A percentile compares a stretch with the other conserved stretches of the same genome.
Evolutionary conservation across 805 yeast genomes (phyloP).

Genomic region (Danielozyma ontarioensis): DNA sequence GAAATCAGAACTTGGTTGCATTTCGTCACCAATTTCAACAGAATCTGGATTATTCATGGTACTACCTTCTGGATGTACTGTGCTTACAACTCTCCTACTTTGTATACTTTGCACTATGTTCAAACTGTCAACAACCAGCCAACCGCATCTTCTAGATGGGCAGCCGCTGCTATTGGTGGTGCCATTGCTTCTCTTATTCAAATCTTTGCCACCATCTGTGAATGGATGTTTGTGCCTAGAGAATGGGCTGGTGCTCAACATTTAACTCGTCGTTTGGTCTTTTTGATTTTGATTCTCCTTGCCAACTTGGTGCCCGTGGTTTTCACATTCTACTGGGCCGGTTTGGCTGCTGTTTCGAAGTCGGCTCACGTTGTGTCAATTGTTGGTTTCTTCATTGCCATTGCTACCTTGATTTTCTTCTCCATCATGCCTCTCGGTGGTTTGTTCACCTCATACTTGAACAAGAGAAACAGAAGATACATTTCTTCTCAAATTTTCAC

Average conservation of each 20-base stretch:
- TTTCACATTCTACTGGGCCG: constrained; percentile 79
- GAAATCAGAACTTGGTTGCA: constrained; percentile 98
- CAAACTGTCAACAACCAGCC: constrained; percentile 85
- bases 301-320: constrained; percentile 82
- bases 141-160: constrained; percentile 87
- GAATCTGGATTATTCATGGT: constrained; percentile 95
- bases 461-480: constrained; percentile 78
- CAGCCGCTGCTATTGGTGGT: constrained; percentile 91
- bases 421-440: constrained; percentile 97
- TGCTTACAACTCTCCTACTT: constrained; percentile 86
- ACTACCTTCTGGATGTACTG: constrained; percentile 91
- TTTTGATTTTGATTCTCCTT: constrained; percentile 59
- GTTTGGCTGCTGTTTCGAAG: constrained; percentile 57
- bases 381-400: constrained; percentile 83
- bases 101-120: constrained; percentile 81
- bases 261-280: constrained; percentile 79
- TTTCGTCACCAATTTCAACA: constrained; percentile 88
- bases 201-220: constrained; percentile 80
- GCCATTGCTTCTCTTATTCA: constrained; percentile 77
- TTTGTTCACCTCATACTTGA: constrained; percentile 86
- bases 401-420: constrained; percentile 79
- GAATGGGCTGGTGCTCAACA: constrained; percentile 99
- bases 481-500: constrained; percentile 95
- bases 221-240: constrained; percentile 96
- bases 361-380: constrained; percentile 77